Evolutionary conservation across 2,329 filamentous ascomycete genomes (phyloP), one percentile per base, ranked within the genome.

Genomic region (Aspergillus quadrilineatus): DNA sequence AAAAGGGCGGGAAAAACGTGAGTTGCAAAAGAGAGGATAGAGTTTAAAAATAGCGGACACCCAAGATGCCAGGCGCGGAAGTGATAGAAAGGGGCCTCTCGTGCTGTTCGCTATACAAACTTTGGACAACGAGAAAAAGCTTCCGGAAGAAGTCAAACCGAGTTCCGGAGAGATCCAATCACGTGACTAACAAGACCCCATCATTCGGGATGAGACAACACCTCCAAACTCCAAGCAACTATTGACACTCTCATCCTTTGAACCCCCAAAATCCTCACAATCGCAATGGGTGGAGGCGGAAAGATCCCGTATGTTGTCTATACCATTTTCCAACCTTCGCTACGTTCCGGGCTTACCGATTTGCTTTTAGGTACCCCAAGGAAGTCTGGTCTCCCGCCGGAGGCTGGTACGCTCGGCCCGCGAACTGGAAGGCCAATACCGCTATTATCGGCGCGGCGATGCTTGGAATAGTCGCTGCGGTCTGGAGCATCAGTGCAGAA

Each of bases 371-470:
- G 72, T 96, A 96, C 79, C 92, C 92, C 76, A 97, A 96, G 83
- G 93, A 99, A 83, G 91, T 99, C 83, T 99, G 94, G 94, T 97
- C 94, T 71, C 94, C 94, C 60, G 83, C 93, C 64, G 94, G 94
- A 83, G 94, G 94, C 78, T 99, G 94, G 94, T 99, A 99, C 78
- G 80, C 88, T 53, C 93, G 96, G 75, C 94, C 94, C 53, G 82
- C 84, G 65, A 99, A 99, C 83, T 99, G 94, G 94, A 94, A 89
- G 75, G 79, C 80, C 69, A 99, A 99, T 81, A 99, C 94, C 4
- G 82, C 88, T 54, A 81, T 94, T 65, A 86, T 92, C 72, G 84
- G 84, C 58, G 82, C 80, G 47, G 83, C 88, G 55, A 80, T 94
- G 50, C 64, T 88, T 64, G 87, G 89, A 61, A 82, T 95, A 63